Evolutionary conservation across 164 flowering plant genomes (phyloP).

Genomic region (Tinospora cordifolia): DNA sequence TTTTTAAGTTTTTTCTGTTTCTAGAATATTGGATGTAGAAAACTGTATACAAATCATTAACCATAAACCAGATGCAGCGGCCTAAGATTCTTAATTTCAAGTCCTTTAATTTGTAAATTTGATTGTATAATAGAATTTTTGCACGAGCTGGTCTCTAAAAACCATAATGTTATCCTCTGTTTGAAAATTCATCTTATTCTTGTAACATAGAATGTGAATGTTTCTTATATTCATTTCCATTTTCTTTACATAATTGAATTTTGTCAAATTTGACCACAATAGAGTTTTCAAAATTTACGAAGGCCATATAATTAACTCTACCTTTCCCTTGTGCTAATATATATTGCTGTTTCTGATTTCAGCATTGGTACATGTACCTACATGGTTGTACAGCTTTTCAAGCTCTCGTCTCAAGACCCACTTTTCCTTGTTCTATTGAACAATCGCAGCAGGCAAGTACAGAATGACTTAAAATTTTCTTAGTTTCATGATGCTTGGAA

Average conservation of each 20-base stretch:
- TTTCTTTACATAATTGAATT: background rate
- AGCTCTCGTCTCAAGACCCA: slow-evolving; percentile 59
- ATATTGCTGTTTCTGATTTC: slow-evolving; percentile 20
- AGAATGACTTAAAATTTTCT: background rate
- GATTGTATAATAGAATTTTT: background rate
- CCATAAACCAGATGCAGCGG: too few species aligned
- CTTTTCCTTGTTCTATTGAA: slow-evolving; percentile 47
- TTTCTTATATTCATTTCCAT: background rate
- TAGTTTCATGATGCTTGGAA: background rate
- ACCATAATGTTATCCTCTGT: background rate
- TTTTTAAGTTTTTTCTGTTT: background rate
- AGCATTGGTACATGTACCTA: slow-evolving; percentile 61
- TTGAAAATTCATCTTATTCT: too few species aligned
- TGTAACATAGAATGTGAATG: background rate
- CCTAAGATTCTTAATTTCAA: too few species aligned
- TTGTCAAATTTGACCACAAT: background rate
- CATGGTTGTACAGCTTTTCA: slow-evolving; percentile 50
- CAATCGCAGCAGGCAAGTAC: slow-evolving; percentile 52
- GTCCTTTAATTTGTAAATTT: background rate
- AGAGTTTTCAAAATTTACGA: too few species aligned
- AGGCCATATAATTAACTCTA: background rate
- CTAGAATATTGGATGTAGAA: too few species aligned
- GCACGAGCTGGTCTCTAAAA: background rate
- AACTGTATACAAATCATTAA: too few species aligned
- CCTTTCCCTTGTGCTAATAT: slow-evolving; percentile 4